Evolutionary conservation across 225 moss, liverwort and hornwort species (phyloP), one percentile per base, ranked within the genome.

Genomic region (Marchantia paleacea): DNA sequence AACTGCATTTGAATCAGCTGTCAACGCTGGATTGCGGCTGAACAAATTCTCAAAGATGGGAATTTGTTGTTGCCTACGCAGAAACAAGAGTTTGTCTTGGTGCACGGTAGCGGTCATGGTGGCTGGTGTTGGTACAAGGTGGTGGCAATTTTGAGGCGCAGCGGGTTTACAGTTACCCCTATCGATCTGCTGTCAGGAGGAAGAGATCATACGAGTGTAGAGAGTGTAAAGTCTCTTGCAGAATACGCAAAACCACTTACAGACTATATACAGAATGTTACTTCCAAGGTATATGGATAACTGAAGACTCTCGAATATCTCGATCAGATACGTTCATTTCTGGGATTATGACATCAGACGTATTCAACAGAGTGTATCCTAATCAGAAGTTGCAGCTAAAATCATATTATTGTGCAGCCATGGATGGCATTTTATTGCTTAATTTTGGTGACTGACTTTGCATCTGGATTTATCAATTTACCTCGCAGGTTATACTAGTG

Each of bases 401-500:
- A 2, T 39, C 39, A 39, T 39, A 39, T 5, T 39, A 39, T 39
- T 39, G 39, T 39, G 39, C 39, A 39, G 39, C 39, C 39, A 39
- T 39, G 39, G 39, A 5, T 39, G 39, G 2, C 39, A 2, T 39
- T 39, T 39, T 39, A 2, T 39, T 39, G 39, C 39, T 39, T 39
- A 5, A 39, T 39, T n/a, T n/a, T n/a, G n/a, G n/a, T n/a, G n/a
- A 39, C 39, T 39, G 39, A 39, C 39, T 39, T 39, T 39, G 39
- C 39, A 39, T 24, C 28, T 39, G 2, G 39, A 39, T 5, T 39
- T 39, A 5, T 39, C n/a, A 39, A 39, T 15, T 7, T 47, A 69
- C 62, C 62, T 4, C 24, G 62, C 80, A 86, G 84, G 79, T 92
- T 28, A 75, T 92, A 10, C 75, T 92, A 2, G 88, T 92, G 26